Conservation (phyloP, 148 eudicot genomes). For the Rhododendron ovatum region DNA sequence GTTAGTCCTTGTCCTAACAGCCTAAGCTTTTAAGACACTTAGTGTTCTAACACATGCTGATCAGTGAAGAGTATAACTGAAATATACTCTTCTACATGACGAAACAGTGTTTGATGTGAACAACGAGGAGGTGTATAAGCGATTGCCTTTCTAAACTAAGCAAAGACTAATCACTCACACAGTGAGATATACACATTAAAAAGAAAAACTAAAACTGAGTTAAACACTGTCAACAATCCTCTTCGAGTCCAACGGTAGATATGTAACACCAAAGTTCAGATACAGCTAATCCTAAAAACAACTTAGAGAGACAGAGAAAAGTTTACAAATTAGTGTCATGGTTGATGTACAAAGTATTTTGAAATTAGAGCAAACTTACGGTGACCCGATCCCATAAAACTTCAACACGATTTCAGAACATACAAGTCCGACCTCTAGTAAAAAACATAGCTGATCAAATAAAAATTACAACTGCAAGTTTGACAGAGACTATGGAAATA, state of each 20-base stretch:
- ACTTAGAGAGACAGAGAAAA: neutral
- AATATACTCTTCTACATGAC: neutral
- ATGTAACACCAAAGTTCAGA: neutral
- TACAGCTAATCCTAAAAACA: neutral
- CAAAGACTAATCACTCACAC: neutral
- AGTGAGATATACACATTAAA: neutral
- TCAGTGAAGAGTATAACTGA: neutral
- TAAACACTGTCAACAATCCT: neutral
- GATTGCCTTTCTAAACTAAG: neutral
- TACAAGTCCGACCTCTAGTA: neutral
- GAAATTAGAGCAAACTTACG: neutral
- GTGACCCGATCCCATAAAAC: neutral
- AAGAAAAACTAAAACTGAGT: neutral
- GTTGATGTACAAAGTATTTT: neutral
- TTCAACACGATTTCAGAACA: neutral
- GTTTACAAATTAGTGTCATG: neutral
- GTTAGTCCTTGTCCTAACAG: neutral
- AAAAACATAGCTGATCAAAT: constrained; percentile 4
- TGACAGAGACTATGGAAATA: constrained; percentile 17
- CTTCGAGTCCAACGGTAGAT: neutral
- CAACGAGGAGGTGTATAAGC: neutral
- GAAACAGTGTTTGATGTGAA: neutral
- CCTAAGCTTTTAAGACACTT: neutral
- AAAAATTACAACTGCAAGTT: neutral
- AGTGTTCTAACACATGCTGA: neutral